A percentile compares a stretch with the other conserved stretches of the same genome.
These are phyloP conservation scores for Santalum album DNA, from an alignment of 164 flowering plant species.

Conservation along the genomic window DNA sequence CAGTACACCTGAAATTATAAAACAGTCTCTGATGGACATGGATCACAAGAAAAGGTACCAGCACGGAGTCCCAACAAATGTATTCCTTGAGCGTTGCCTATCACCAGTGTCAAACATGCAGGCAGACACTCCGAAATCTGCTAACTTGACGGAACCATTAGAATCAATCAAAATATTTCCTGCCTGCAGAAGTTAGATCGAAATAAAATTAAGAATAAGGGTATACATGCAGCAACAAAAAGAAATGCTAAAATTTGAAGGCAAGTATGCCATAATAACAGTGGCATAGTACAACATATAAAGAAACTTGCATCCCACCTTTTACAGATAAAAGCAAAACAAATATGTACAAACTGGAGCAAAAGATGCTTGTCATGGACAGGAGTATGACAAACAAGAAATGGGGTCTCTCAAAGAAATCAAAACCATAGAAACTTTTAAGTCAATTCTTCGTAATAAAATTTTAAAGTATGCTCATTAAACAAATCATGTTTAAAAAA, in stretches of 20 bases:
- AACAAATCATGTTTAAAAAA: too few species aligned
- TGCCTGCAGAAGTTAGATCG: slow-evolving; percentile 53
- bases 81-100: slow-evolving; percentile 83
- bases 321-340: not conserved
- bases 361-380: too few species aligned
- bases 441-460: too few species aligned
- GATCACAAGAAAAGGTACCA: slow-evolving; percentile 36
- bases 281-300: not conserved
- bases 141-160: slow-evolving; percentile 77
- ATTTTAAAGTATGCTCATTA: too few species aligned
- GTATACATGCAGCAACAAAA: slow-evolving; percentile 2
- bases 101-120: slow-evolving; percentile 95
- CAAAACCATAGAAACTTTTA: too few species aligned
- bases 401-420: too few species aligned
- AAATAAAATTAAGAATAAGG: not conserved
- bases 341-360: not conserved
- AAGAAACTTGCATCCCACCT: not conserved
- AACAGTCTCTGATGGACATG: too few species aligned
- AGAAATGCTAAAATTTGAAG: not conserved
- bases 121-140: slow-evolving; percentile 95
- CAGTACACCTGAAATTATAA: not conserved
- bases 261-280: not conserved
- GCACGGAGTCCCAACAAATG: slow-evolving; percentile 99
- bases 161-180: slow-evolving; percentile 83
- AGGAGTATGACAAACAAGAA: too few species aligned